These are phyloP conservation scores for Phytophthora tentaculata DNA, from an alignment of 352 stramenopile genomes.

Conservation along the genomic window DNA sequence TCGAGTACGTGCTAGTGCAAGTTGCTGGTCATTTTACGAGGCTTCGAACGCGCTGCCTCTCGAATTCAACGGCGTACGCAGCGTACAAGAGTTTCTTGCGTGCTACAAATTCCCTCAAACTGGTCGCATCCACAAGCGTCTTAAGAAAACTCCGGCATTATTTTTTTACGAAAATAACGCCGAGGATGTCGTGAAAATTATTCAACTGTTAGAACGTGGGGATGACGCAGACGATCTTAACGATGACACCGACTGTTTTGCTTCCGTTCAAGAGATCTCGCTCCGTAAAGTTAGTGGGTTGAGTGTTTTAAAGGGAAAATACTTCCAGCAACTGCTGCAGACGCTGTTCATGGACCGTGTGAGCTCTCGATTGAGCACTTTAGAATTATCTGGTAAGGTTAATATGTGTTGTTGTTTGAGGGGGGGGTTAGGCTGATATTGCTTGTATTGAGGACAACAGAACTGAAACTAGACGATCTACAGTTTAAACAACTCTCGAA, in stretches of 20 bases:
- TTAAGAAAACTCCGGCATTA: constrained; percentile 28
- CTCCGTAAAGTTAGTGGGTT: constrained; percentile 40
- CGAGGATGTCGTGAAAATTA: constrained; percentile 32
- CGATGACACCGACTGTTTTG: constrained; percentile 49
- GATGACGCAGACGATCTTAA: constrained; percentile 27
- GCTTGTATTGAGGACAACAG: constrained; percentile 18
- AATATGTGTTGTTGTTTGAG: not conserved
- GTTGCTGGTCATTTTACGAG: constrained; percentile 39
- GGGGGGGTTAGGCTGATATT: no score
- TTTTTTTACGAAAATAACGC: constrained; percentile 28
- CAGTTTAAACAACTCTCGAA: constrained; percentile 53
- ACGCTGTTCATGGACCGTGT: constrained; percentile 60
- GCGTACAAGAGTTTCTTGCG: constrained; percentile 28
- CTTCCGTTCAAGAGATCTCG: constrained; percentile 36
- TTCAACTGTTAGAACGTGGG: constrained; percentile 42
- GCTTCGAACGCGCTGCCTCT: constrained; percentile 36
- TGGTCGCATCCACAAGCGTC: constrained; percentile 34
- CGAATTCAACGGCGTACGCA: constrained; percentile 17
- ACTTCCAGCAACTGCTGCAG: constrained; percentile 61
- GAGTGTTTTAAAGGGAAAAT: constrained; percentile 12
- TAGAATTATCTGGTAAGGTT: constrained; percentile 42
- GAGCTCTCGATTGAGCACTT: constrained; percentile 34
- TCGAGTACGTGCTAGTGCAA: constrained; percentile 38
- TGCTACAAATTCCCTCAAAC: constrained; percentile 21
- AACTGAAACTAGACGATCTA: constrained; percentile 46